Conservation (phyloP, 305 asterid species). For the Fraxinus albicans region DNA sequence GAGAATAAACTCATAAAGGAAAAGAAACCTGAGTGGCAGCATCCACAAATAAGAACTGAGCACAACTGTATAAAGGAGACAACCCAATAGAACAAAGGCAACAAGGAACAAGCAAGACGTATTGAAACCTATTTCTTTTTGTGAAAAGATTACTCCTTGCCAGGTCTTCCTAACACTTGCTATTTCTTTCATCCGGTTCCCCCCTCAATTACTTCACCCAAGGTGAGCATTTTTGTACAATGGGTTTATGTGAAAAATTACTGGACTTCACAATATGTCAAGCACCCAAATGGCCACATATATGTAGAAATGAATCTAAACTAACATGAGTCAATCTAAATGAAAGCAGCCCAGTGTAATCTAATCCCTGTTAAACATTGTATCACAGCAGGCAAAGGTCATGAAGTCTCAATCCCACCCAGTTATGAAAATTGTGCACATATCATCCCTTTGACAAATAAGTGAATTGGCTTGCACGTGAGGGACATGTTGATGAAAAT, state of each 20-base stretch:
- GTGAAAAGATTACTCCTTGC: too few relatives aligned
- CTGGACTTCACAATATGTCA: neutral
- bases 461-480: neutral
- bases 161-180: too few relatives aligned
- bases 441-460: neutral
- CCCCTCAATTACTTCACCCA: neutral
- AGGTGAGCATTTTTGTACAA: neutral
- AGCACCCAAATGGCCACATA: neutral
- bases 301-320: neutral
- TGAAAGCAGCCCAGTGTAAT: neutral
- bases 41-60: neutral
- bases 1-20: neutral
- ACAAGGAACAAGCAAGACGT: conserved; percentile 9
- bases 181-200: neutral
- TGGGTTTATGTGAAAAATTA: neutral
- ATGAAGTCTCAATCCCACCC: neutral
- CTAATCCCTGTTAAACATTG: neutral
- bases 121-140: neutral
- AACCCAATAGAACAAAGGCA: neutral
- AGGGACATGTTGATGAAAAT: neutral
- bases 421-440: neutral
- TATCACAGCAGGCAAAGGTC: neutral
- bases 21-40: neutral
- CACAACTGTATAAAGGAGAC: neutral
- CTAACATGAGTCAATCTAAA: neutral